Conservation (phyloP, 495 filamentous ascomycete species). For the Paragyromitra xinjiangensis region DNA sequence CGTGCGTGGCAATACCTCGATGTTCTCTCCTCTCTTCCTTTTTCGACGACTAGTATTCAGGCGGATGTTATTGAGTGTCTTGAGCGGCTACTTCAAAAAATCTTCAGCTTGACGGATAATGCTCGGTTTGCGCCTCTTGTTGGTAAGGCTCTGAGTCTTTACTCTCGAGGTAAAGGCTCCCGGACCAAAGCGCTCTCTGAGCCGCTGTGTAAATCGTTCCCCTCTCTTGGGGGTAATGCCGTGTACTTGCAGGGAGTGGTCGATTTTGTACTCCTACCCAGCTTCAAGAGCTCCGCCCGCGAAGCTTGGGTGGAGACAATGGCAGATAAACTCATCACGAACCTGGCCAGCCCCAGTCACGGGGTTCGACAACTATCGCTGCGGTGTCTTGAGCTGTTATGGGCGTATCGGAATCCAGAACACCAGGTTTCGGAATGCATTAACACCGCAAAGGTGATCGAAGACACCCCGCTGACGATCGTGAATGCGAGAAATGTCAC, state of each 20-base stretch:
- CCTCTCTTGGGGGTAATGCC: conserved; percentile 49
- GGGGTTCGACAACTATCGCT: conserved; percentile 74
- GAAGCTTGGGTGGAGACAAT: conserved; percentile 65
- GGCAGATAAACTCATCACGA: conserved; percentile 70
- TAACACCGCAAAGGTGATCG: conserved; percentile 70
- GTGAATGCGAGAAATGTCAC: conserved; percentile 77
- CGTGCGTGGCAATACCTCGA: conserved; percentile 30
- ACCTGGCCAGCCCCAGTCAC: conserved; percentile 76
- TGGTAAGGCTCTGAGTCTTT: conserved; percentile 42
- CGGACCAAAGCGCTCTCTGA: conserved; percentile 12
- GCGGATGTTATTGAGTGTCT: conserved; percentile 21
- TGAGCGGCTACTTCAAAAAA: conserved; percentile 27
- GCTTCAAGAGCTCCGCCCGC: conserved; percentile 60
- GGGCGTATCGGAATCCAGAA: conserved; percentile 47
- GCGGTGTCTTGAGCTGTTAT: conserved; percentile 68
- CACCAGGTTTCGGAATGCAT: conserved; percentile 62
- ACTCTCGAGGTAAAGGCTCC: conserved; percentile 28
- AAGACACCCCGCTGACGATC: conserved; percentile 77
- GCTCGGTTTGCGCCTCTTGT: conserved; percentile 27
- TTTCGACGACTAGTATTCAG: neutral
- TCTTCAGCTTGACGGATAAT: conserved; percentile 10
- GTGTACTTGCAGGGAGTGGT: conserved; percentile 74
- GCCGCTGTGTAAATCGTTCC: conserved; percentile 22
- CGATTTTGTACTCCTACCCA: conserved; percentile 66
- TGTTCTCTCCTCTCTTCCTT: conserved; percentile 21